phyloP scores from a whole-genome alignment of 805 yeast genomes.

The Starmerella gropengiesseri region DNA sequence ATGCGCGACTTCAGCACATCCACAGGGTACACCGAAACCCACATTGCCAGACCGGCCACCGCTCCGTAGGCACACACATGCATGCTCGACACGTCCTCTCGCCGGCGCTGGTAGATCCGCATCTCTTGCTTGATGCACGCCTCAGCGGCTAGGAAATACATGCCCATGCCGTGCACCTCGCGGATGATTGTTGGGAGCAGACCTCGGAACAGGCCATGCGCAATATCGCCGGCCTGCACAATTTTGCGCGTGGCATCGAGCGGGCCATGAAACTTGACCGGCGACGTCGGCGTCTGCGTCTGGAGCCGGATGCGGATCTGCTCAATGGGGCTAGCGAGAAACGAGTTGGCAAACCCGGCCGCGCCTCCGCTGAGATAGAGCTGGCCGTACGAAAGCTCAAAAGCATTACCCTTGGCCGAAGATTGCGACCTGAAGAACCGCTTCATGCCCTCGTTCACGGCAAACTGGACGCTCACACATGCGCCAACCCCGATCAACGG shows the following conservation, averaged over 20 bases:
- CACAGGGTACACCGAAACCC: conserved; percentile 77
- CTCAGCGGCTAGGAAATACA: conserved; percentile 81
- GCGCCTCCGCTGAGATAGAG: conserved; percentile 75
- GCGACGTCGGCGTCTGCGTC: conserved; percentile 51
- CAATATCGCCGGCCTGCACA: conserved; percentile 41
- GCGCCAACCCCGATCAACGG: conserved; percentile 95
- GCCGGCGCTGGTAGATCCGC: conserved; percentile 35
- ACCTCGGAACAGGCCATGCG: conserved; percentile 62
- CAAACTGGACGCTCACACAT: conserved; percentile 91
- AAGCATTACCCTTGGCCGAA: conserved; percentile 19
- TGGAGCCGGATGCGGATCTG: conserved; percentile 90
- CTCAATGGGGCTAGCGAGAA: conserved; percentile 87
- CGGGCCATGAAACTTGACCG: conserved; percentile 59
- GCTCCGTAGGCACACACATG: conserved; percentile 83
- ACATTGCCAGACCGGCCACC: conserved; percentile 77
- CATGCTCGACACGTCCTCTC: conserved; percentile 80
- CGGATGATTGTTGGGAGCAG: conserved; percentile 69
- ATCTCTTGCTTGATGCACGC: conserved; percentile 64
- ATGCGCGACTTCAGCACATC: conserved; percentile 85
- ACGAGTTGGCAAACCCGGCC: conserved; percentile 87
- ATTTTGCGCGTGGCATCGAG: conserved; percentile 56
- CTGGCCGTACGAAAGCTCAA: conserved; percentile 41
- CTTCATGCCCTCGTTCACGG: conserved; percentile 91
- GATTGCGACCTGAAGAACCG: conserved; percentile 44
- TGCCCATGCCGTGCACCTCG: conserved; percentile 80